Percentiles rank a stretch among this genome's conserved stretches.
Conservation (phyloP, 176 grass and related monocot species). For the Oryza nivara region DNA sequence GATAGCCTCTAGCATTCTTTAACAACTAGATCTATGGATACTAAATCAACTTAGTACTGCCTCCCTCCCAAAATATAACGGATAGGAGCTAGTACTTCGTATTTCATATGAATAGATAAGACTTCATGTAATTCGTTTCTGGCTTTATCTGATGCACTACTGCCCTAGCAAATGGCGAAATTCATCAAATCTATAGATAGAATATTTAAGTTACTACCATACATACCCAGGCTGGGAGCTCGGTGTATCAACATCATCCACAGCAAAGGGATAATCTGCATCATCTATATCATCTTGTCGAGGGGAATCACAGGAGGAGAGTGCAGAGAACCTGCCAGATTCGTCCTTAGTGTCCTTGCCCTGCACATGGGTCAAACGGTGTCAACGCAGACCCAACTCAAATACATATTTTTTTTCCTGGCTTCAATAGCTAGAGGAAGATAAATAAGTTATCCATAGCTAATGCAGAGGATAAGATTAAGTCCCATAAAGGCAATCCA, state of each 20-base stretch:
- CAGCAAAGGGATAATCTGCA: conserved; percentile 80
- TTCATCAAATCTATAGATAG: conserved; percentile 4
- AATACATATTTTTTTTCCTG: not conserved
- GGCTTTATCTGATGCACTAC: not conserved
- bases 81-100: not conserved
- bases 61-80: no score
- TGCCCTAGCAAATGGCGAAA: conserved; percentile 15
- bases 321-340: conserved; percentile 90
- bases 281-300: conserved; percentile 80
- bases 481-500: not conserved
- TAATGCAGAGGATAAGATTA: not conserved
- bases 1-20: conserved; percentile 5
- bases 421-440: not conserved
- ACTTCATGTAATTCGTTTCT: not conserved
- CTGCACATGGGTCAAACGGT: conserved; percentile 28
- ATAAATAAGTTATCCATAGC: conserved; percentile 19
- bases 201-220: conserved; percentile 6
- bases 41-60: not conserved
- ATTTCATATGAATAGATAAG: conserved; percentile 3
- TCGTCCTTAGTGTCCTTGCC: conserved; percentile 81
- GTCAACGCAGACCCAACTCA: conserved; percentile 12
- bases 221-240: conserved; percentile 74
- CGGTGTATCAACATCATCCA: conserved; percentile 89
- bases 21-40: conserved; percentile 20
- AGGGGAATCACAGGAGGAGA: conserved; percentile 78